A percentile compares a stretch with the other conserved stretches of the same genome.
These are phyloP conservation scores for Tephrocybe rancida DNA, from an alignment of 768 basidiomycete genomes.

Conservation along the genomic window DNA sequence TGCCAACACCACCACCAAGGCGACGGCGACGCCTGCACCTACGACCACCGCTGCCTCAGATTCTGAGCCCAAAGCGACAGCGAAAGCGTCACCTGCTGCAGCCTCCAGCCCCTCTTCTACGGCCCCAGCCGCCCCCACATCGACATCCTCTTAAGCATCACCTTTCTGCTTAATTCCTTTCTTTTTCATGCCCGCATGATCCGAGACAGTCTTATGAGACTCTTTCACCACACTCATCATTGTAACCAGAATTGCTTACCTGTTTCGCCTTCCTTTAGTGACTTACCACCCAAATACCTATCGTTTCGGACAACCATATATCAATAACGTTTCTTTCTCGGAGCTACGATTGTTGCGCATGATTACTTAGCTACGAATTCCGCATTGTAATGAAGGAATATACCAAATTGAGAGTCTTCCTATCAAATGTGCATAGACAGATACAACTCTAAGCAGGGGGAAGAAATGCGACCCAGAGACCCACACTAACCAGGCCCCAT, in stretches of 20 bases:
- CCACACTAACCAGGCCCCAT: slow-evolving; percentile 72
- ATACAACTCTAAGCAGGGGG: slow-evolving; percentile 92
- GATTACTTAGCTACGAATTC: background rate
- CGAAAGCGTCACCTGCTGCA: background rate
- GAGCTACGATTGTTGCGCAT: background rate
- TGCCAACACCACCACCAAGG: no score
- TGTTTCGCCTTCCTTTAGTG: background rate
- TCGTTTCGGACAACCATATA: background rate
- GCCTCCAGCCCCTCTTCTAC: no score
- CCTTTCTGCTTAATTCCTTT: background rate
- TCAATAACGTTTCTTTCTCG: background rate
- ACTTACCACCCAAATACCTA: background rate
- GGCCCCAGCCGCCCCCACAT: background rate
- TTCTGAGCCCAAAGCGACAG: background rate
- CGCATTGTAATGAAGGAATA: background rate
- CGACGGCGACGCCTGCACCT: background rate
- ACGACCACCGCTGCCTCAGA: background rate
- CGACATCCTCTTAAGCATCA: background rate
- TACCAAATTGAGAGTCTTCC: background rate
- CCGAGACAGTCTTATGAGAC: background rate
- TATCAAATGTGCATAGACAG: background rate
- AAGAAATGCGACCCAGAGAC: slow-evolving; percentile 84
- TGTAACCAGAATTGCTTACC: background rate
- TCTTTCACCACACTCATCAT: background rate
- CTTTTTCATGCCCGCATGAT: background rate